These are phyloP conservation scores for Santalum album DNA, from an alignment of 164 flowering plant species.

Conservation along the genomic window DNA sequence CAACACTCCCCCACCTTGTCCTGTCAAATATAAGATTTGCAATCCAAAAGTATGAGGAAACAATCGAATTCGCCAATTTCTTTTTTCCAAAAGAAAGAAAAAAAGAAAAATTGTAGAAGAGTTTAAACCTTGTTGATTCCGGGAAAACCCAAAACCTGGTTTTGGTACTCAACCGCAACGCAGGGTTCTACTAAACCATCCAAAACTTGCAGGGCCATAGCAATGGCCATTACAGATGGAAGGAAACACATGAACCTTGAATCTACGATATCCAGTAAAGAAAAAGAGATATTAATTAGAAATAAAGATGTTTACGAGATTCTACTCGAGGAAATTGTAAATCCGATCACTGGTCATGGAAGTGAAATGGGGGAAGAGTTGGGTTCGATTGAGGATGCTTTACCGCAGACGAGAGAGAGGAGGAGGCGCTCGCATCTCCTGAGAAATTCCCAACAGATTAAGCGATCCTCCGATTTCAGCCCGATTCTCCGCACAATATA, in stretches of 20 bases:
- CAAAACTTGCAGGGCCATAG: constrained; percentile 47
- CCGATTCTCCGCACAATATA: constrained; percentile 50
- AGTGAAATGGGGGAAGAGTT: too few relatives aligned
- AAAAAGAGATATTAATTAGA: too few relatives aligned
- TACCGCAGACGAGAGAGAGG: constrained; percentile 38
- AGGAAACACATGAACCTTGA: constrained; percentile 35
- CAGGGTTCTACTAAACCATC: constrained; percentile 20
- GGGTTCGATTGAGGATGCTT: too few relatives aligned
- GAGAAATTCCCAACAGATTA: constrained; percentile 44
- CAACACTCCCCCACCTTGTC: constrained; percentile 37
- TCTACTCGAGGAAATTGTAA: too few relatives aligned
- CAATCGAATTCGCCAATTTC: too few relatives aligned
- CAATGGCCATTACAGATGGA: constrained; percentile 50
- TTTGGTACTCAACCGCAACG: constrained; percentile 21
- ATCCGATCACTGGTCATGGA: too few relatives aligned
- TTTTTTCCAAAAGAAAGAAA: background rate
- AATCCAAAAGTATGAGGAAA: background rate
- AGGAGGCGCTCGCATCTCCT: constrained; percentile 34
- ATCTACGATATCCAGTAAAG: too few relatives aligned
- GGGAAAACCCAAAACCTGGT: constrained; percentile 32
- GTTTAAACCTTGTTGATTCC: constrained; percentile 37
- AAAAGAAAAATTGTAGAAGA: background rate
- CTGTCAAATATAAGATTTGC: constrained; percentile 17
- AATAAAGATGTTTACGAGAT: too few relatives aligned
- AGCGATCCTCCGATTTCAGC: constrained; percentile 20